phyloP scores from a whole-genome alignment of 495 filamentous ascomycete species.

The Hypoxylon trugodes region DNA sequence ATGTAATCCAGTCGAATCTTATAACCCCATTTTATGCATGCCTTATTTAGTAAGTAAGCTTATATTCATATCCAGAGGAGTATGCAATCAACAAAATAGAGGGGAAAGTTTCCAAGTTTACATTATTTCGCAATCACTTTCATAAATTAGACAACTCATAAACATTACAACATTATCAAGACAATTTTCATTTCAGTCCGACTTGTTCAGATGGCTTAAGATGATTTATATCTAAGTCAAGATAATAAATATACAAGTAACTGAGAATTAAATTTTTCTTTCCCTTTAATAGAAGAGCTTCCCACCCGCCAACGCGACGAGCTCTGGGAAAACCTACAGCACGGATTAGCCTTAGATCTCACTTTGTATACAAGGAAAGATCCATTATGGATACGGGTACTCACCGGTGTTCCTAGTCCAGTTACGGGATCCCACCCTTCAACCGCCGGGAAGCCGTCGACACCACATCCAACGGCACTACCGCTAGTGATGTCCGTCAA shows the following conservation, averaged over 20 bases:
- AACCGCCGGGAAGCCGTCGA: conserved; percentile 49
- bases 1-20: too few species aligned
- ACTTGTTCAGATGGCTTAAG: not conserved
- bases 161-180: too few species aligned
- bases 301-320: conserved; percentile 28
- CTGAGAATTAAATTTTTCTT: not conserved
- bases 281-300: conserved; percentile 18
- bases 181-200: too few species aligned
- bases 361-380: not conserved
- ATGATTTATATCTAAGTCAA: not conserved
- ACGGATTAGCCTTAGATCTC: not conserved
- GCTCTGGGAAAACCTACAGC: conserved; percentile 27
- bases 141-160: too few species aligned
- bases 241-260: not conserved
- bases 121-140: too few species aligned
- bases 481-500: conserved; percentile 72
- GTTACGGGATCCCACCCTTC: conserved; percentile 59
- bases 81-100: too few species aligned
- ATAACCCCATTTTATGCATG: too few species aligned
- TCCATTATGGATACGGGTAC: not conserved
- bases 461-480: conserved; percentile 68
- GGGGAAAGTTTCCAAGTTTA: too few species aligned
- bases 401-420: conserved; percentile 51
- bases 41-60: too few species aligned
- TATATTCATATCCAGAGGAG: too few species aligned